A percentile compares a stretch with the other conserved stretches of the same genome.
phyloP scores from a whole-genome alignment of 2,329 filamentous ascomycete genomes.

The Bisporella sp. region DNA sequence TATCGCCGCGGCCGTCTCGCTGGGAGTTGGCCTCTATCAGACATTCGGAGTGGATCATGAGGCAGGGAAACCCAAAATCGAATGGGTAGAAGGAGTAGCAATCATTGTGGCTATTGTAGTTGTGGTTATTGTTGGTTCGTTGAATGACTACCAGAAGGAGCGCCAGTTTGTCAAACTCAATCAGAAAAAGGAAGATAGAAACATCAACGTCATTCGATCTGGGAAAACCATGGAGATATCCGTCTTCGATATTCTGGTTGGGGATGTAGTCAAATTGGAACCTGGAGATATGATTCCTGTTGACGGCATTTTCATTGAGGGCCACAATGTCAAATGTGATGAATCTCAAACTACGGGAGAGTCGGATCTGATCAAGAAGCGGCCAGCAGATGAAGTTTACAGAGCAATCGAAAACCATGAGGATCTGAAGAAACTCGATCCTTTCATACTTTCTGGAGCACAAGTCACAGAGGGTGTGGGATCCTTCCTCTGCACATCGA shows the following conservation, averaged over 20 bases:
- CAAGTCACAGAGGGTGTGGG: constrained; percentile 73
- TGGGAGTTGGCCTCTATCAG: constrained; percentile 70
- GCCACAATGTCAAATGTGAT: constrained; percentile 61
- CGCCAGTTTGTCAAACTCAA: constrained; percentile 75
- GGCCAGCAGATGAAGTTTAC: constrained; percentile 55
- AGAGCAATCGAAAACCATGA: constrained; percentile 54
- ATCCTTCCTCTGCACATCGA: constrained; percentile 67
- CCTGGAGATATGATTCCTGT: constrained; percentile 67
- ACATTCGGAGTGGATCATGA: constrained; percentile 50
- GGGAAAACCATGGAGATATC: constrained; percentile 63
- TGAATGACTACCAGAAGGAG: constrained; percentile 79
- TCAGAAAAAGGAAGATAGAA: constrained; percentile 69
- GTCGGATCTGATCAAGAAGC: constrained; percentile 66
- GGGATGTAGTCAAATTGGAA: constrained; percentile 67
- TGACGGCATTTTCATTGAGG: constrained; percentile 63
- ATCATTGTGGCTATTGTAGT: constrained; percentile 72
- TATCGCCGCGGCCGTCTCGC: constrained; percentile 64
- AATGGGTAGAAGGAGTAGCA: constrained; percentile 78
- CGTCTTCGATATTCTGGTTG: constrained; percentile 64
- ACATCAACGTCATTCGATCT: constrained; percentile 70
- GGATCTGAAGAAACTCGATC: constrained; percentile 59
- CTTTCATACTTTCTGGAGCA: constrained; percentile 74
- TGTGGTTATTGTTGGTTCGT: constrained; percentile 69
- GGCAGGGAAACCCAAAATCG: constrained; percentile 44
- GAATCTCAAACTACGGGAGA: constrained; percentile 74